A percentile compares a stretch with the other conserved stretches of the same genome.
Evolutionary conservation across 163 green algal species (phyloP).

Genomic region (Coccomyxa subellipsoidea): DNA sequence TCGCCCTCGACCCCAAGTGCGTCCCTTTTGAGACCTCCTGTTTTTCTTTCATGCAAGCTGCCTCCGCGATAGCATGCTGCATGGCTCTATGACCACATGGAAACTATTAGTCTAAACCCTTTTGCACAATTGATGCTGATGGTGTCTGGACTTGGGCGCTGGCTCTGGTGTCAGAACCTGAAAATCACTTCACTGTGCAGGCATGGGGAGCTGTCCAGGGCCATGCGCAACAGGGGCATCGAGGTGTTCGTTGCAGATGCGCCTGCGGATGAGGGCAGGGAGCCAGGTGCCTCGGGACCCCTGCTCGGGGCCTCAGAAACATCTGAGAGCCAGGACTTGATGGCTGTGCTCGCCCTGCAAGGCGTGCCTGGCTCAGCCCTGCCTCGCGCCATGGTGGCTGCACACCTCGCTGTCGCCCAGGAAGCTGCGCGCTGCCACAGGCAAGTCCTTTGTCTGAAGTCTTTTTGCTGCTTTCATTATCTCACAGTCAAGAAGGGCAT

Average conservation of each 20-base stretch:
- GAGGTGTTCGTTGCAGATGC: constrained; percentile 90
- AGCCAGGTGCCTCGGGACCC: not conserved
- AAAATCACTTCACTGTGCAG: too few species aligned
- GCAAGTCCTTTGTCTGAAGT: not conserved
- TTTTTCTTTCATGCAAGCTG: too few species aligned
- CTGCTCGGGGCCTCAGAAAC: not conserved
- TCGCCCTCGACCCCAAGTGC: constrained; percentile 78
- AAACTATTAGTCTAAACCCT: too few species aligned
- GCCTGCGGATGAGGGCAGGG: not conserved
- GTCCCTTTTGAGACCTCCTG: not conserved
- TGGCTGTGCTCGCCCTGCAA: constrained; percentile 29
- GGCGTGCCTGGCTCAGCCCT: constrained; percentile 43
- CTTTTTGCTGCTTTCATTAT: not conserved
- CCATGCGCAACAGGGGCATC: constrained; percentile 96
- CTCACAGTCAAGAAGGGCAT: too few species aligned
- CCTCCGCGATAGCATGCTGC: too few species aligned
- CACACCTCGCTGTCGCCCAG: constrained; percentile 33
- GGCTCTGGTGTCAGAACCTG: too few species aligned
- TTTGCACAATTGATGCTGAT: too few species aligned
- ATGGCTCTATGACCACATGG: too few species aligned
- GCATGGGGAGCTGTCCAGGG: constrained; percentile 90
- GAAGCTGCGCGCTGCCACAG: constrained; percentile 19
- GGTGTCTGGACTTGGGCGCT: too few species aligned
- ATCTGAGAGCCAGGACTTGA: constrained; percentile 18
- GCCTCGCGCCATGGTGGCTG: constrained; percentile 36